These are phyloP conservation scores for Dendrobium chrysotoxum DNA, from an alignment of 106 monocot genomes.

Conservation along the genomic window DNA sequence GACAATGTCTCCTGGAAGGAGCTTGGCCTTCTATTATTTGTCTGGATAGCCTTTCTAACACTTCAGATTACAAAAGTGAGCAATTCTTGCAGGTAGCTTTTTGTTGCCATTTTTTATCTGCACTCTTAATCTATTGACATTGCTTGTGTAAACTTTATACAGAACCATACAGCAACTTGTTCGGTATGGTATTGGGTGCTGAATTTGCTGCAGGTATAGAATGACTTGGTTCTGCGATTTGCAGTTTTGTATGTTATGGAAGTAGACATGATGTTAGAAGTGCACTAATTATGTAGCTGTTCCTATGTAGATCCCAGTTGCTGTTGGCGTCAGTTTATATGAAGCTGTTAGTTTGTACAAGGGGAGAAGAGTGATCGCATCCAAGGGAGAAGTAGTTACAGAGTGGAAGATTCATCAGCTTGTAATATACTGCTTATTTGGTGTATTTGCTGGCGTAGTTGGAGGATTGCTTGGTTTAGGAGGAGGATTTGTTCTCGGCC, in stretches of 20 bases:
- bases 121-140: conserved; percentile 1
- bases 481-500: conserved; percentile 67
- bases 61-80: conserved; percentile 57
- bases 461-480: conserved; percentile 70
- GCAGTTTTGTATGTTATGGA: too few species aligned
- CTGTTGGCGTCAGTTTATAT: conserved; percentile 61
- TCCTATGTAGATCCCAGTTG: conserved; percentile 60
- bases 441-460: conserved; percentile 48
- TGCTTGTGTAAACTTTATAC: conserved; percentile 12
- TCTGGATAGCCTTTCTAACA: conserved; percentile 60
- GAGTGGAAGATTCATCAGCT: conserved; percentile 41
- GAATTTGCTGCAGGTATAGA: conserved; percentile 54
- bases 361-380: conserved; percentile 60
- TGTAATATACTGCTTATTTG: conserved; percentile 35
- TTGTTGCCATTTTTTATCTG: neutral
- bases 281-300: neutral
- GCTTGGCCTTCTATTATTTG: conserved; percentile 68
- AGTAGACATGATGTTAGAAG: neutral
- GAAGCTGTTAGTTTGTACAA: conserved; percentile 57
- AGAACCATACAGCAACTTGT: conserved; percentile 57
- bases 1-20: conserved; percentile 72
- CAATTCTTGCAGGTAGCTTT: neutral
- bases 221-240: neutral
- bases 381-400: conserved; percentile 47
- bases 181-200: conserved; percentile 58